Percentiles rank a stretch among this genome's conserved stretches.
Conservation (phyloP, 176 grass and related monocot species). For the Dendrocalamus sinicus region DNA sequence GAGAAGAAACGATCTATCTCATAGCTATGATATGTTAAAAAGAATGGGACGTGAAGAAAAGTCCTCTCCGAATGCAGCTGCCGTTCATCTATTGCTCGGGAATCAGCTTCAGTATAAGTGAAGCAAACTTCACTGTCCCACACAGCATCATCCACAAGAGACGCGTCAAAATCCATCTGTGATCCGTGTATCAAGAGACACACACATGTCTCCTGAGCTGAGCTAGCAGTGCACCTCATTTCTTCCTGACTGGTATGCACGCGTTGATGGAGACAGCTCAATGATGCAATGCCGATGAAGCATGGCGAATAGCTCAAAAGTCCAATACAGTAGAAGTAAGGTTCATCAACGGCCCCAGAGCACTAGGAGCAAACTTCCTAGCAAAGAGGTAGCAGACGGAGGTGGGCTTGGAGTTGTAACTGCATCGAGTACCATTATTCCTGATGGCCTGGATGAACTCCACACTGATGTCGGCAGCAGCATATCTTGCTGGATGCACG, state of each 20-base stretch:
- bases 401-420: slow-evolving; percentile 65
- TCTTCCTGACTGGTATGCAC: slow-evolving; percentile 3
- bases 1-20: slow-evolving; percentile 29
- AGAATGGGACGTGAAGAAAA: slow-evolving; percentile 58
- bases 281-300: background rate
- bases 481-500: slow-evolving; percentile 76
- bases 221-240: slow-evolving; percentile 29
- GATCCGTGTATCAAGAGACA: slow-evolving; percentile 43
- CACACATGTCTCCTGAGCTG: slow-evolving; percentile 9
- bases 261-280: slow-evolving; percentile 15
- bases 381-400: slow-evolving; percentile 81
- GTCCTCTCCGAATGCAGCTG: slow-evolving; percentile 33
- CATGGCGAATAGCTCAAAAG: slow-evolving; percentile 46
- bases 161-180: slow-evolving; percentile 29
- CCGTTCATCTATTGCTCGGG: slow-evolving; percentile 29
- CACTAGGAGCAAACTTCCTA: slow-evolving; percentile 84
- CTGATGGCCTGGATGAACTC: slow-evolving; percentile 79
- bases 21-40: slow-evolving; percentile 58
- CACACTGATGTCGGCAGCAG: slow-evolving; percentile 51
- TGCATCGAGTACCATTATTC: slow-evolving; percentile 71
- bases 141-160: slow-evolving; percentile 39
- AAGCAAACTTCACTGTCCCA: slow-evolving; percentile 54
- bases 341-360: slow-evolving; percentile 76
- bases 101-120: slow-evolving; percentile 54
- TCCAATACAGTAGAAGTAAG: slow-evolving; percentile 61